Base-by-base conservation (phyloP, 2,329 filamentous ascomycete species). In the Penicillium sp. region DNA sequence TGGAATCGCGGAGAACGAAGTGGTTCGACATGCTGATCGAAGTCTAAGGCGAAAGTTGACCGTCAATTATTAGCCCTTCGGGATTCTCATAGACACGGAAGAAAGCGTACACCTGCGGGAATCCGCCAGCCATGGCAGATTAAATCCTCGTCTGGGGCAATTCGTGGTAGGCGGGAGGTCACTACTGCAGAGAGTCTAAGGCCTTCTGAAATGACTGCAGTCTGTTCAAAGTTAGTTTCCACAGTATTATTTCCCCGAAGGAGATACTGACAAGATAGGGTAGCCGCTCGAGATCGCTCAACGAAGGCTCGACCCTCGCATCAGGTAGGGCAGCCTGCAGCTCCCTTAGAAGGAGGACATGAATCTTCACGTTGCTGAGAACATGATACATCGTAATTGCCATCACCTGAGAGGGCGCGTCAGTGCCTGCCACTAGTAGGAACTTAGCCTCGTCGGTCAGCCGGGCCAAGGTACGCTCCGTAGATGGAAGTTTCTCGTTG, bases 61-160 rank as follows among this genome's bases (percentile, higher is more conserved):
- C 11, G 15, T 31, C 1, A n/a, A 34, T 49, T 15, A 49, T 28
- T 17, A 35, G 47, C 12, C n/a, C n/a, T 35, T 49, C 28, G 2
- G 17, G 12, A 17, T 2, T 11, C 5, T 34, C 4, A 8, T 20
- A 14, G 4, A 14, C 4, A 2, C 6, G 31, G 22, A 5, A n/a
- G 34, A 20, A 31, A 35, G 15, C 47, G n/a, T 49, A 49, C 47
- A 5, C 47, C 31, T 12, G 31, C 47, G 28, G 47, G 47, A 49
- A 49, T 35, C 31, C 31, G n/a, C 47, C 47, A 49, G n/a, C 47
- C 31, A 11, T 49, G 47, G 31, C 47, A 49, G 31, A 20, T 3
- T n/a, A 49, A 49, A 35, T 49, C 47, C 47, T 49, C 47, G 47
- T 49, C 47, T 6, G 47, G 47, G 47, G 47, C 47, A 22, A 49